Conservation (phyloP, 257 asterid genomes). For the Primulina tabacum region DNA sequence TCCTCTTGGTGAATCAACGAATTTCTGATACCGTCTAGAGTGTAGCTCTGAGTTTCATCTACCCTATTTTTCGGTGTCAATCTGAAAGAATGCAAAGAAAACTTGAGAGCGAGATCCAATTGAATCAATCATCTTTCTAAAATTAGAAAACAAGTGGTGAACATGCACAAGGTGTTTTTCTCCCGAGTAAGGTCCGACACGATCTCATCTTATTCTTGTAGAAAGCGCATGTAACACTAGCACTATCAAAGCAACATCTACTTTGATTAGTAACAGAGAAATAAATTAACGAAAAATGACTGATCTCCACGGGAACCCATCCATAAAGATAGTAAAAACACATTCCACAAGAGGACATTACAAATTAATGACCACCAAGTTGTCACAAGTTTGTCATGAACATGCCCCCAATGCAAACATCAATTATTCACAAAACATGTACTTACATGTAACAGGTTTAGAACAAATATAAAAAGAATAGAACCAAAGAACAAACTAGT, state of each 20-base stretch:
- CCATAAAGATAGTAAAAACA: background rate
- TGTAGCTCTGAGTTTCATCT: constrained; percentile 72
- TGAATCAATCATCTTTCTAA: background rate
- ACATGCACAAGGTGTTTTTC: background rate
- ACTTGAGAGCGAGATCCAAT: constrained; percentile 20
- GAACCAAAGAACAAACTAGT: background rate
- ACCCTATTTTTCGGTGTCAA: constrained; percentile 48
- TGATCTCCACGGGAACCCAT: background rate
- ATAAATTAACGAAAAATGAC: too few species aligned
- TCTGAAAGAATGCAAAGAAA: constrained; percentile 37
- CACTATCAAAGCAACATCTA: background rate
- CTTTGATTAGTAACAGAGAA: background rate
- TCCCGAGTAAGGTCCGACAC: background rate
- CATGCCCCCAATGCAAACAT: background rate
- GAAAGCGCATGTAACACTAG: background rate
- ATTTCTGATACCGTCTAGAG: constrained; percentile 84
- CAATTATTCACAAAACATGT: too few species aligned
- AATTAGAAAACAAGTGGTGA: background rate
- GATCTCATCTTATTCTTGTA: background rate
- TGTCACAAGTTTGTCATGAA: background rate
- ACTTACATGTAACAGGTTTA: too few species aligned
- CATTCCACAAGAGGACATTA: background rate
- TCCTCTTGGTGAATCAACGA: constrained; percentile 90
- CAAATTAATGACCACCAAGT: too few species aligned
- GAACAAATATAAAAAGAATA: background rate